phyloP scores from a whole-genome alignment of 2,329 filamentous ascomycete species.

The Beauveria australis region DNA sequence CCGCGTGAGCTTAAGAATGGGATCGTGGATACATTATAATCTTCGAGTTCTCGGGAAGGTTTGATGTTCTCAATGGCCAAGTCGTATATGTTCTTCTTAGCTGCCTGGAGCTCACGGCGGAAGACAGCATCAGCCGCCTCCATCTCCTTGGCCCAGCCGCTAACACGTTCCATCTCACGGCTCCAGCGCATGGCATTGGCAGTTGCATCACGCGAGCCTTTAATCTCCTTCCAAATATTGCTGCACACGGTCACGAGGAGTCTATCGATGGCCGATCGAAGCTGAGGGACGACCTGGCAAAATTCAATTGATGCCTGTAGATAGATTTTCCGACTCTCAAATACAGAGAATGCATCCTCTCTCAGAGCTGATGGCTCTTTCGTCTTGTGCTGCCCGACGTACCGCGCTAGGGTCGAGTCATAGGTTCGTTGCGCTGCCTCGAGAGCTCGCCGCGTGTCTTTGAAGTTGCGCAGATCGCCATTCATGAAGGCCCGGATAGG shows the following conservation, averaged over 20 bases:
- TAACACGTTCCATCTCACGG: conserved; percentile 80
- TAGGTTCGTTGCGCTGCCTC: conserved; percentile 78
- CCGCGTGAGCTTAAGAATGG: conserved; percentile 70
- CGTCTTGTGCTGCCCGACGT: conserved; percentile 77
- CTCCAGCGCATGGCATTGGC: conserved; percentile 58
- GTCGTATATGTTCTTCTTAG: conserved; percentile 76
- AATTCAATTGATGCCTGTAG: conserved; percentile 91
- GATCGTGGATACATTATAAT: conserved; percentile 84
- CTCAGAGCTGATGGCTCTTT: conserved; percentile 87
- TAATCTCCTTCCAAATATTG: conserved; percentile 85
- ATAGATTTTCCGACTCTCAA: conserved; percentile 86
- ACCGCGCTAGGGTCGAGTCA: conserved; percentile 73
- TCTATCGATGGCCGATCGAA: conserved; percentile 77
- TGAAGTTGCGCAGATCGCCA: conserved; percentile 76
- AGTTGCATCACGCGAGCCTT: conserved; percentile 57
- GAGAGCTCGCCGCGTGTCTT: conserved; percentile 68
- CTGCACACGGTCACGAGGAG: conserved; percentile 75
- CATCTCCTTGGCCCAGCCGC: conserved; percentile 92
- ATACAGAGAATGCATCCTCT: conserved; percentile 92
- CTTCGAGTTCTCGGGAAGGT: conserved; percentile 85
- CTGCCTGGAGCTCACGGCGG: conserved; percentile 68
- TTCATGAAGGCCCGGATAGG: conserved; percentile 72
- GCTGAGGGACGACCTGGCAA: conserved; percentile 76
- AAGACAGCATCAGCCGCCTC: conserved; percentile 80
- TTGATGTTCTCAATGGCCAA: conserved; percentile 60